phyloP scores from a whole-genome alignment of 2,329 filamentous ascomycete species.

The Colletotrichum chlorophyti region DNA sequence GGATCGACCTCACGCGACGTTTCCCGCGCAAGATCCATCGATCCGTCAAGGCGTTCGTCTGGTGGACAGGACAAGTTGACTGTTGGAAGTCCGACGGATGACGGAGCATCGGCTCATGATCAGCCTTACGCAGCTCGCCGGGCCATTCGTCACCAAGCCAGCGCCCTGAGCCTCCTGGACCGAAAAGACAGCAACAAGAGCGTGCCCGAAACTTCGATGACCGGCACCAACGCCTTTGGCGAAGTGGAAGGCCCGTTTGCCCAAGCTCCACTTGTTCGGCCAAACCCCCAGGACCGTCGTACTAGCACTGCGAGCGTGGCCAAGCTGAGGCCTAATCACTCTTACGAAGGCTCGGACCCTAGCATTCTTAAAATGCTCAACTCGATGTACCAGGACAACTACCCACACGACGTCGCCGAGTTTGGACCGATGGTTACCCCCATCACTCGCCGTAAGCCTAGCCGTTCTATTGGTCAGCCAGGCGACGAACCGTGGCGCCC shows the following conservation, averaged over 20 bases:
- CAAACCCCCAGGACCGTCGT: conserved; percentile 39
- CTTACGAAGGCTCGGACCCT: conserved; percentile 82
- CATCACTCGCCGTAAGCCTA: conserved; percentile 61
- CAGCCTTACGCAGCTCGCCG: conserved; percentile 51
- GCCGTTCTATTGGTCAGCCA: conserved; percentile 57
- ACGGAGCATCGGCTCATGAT: conserved; percentile 46
- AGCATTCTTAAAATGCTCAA: conserved; percentile 77
- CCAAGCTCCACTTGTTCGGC: conserved; percentile 39
- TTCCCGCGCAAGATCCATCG: conserved; percentile 42
- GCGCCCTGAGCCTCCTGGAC: conserved; percentile 65
- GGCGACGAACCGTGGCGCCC: conserved; percentile 78
- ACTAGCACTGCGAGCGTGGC: conserved; percentile 33
- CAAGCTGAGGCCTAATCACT: conserved; percentile 63
- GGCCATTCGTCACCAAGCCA: conserved; percentile 62
- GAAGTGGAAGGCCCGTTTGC: conserved; percentile 64
- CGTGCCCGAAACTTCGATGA: conserved; percentile 63
- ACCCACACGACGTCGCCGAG: conserved; percentile 68
- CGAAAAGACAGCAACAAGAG: conserved; percentile 66
- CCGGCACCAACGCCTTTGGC: conserved; percentile 65
- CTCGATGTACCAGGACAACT: conserved; percentile 80
- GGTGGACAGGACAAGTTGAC: conserved; percentile 33
- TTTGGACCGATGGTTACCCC: conserved; percentile 84
- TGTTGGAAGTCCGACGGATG: conserved; percentile 37
- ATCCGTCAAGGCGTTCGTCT: conserved; percentile 45
- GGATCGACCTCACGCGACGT: conserved; percentile 33